These are phyloP conservation scores for Spencermartinsiella europaea DNA, from an alignment of 805 yeast genomes.

Conservation along the genomic window DNA sequence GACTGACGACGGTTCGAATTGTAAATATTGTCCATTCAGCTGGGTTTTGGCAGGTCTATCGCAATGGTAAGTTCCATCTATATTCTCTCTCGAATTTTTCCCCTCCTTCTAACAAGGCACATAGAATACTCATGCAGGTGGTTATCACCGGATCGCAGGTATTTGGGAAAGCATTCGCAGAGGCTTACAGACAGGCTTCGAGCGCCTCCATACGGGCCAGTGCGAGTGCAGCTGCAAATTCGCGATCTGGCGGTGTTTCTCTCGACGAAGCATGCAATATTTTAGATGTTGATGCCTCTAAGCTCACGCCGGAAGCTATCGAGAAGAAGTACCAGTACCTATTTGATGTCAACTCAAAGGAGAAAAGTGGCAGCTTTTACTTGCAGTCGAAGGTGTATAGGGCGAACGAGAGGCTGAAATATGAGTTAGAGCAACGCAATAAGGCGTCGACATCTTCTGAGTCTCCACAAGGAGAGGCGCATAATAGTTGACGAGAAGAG, in stretches of 20 bases:
- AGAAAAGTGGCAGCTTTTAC: slow-evolving; percentile 94
- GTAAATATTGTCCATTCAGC: too few relatives aligned
- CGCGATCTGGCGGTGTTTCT: slow-evolving; percentile 66
- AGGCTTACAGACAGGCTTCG: slow-evolving; percentile 94
- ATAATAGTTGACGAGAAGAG: too few relatives aligned
- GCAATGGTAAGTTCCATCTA: too few relatives aligned
- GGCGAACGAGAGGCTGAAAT: slow-evolving; percentile 86
- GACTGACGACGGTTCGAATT: too few relatives aligned
- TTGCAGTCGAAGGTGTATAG: slow-evolving; percentile 88
- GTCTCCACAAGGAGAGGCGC: too few relatives aligned
- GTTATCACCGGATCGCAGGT: slow-evolving; percentile 92
- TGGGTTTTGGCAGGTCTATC: too few relatives aligned
- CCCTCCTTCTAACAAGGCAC: slow-evolving; percentile 62
- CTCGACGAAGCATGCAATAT: slow-evolving; percentile 90
- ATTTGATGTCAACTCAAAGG: slow-evolving; percentile 85
- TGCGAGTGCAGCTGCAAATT: slow-evolving; percentile 39
- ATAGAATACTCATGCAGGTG: slow-evolving; percentile 83
- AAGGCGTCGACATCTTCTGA: too few relatives aligned
- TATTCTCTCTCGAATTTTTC: too few relatives aligned
- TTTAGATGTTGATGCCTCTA: slow-evolving; percentile 63
- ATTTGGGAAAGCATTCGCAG: slow-evolving; percentile 93
- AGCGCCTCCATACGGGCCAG: slow-evolving; percentile 75
- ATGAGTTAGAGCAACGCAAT: slow-evolving; percentile 54
- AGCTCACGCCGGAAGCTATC: slow-evolving; percentile 44
- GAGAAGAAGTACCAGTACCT: slow-evolving; percentile 74